A percentile compares a stretch with the other conserved stretches of the same genome.
These are phyloP conservation scores for Hordeum marinum DNA, from an alignment of 176 grass and related monocot genomes.

Conservation along the genomic window DNA sequence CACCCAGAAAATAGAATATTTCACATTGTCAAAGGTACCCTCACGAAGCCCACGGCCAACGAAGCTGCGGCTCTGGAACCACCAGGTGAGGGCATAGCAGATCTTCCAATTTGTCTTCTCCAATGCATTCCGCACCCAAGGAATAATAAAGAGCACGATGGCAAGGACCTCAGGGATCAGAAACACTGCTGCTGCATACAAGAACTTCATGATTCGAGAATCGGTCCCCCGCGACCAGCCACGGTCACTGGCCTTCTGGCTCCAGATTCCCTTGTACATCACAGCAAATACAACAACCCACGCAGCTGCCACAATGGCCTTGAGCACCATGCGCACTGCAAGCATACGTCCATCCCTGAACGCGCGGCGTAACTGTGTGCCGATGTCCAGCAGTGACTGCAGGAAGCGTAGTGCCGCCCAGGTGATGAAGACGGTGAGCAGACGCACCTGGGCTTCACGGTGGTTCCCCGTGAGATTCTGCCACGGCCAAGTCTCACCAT, in stretches of 20 bases:
- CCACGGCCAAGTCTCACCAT: slow-evolving; percentile 53
- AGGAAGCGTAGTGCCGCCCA: slow-evolving; percentile 79
- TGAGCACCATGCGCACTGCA: slow-evolving; percentile 73
- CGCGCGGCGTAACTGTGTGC: slow-evolving; percentile 71
- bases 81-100: slow-evolving; percentile 80
- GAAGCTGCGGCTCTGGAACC: slow-evolving; percentile 86
- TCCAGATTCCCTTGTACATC: slow-evolving; percentile 51
- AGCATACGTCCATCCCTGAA: slow-evolving; percentile 63
- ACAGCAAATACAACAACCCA: slow-evolving; percentile 69
- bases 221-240: slow-evolving; percentile 32
- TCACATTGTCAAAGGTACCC: slow-evolving; percentile 64
- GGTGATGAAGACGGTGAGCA: slow-evolving; percentile 83
- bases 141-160: slow-evolving; percentile 62
- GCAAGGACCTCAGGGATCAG: slow-evolving; percentile 74
- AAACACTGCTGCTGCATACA: slow-evolving; percentile 60
- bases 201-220: slow-evolving; percentile 42
- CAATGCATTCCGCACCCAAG: slow-evolving; percentile 74
- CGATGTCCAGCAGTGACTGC: slow-evolving; percentile 73
- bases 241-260: slow-evolving; percentile 29
- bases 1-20: slow-evolving; percentile 80
- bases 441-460: slow-evolving; percentile 31
- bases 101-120: slow-evolving; percentile 92
- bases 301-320: slow-evolving; percentile 53
- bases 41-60: slow-evolving; percentile 87
- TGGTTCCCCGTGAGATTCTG: slow-evolving; percentile 17